Evolutionary conservation across 2,329 filamentous ascomycete genomes (phyloP).

Genomic region (Cryphonectria parasitica): DNA sequence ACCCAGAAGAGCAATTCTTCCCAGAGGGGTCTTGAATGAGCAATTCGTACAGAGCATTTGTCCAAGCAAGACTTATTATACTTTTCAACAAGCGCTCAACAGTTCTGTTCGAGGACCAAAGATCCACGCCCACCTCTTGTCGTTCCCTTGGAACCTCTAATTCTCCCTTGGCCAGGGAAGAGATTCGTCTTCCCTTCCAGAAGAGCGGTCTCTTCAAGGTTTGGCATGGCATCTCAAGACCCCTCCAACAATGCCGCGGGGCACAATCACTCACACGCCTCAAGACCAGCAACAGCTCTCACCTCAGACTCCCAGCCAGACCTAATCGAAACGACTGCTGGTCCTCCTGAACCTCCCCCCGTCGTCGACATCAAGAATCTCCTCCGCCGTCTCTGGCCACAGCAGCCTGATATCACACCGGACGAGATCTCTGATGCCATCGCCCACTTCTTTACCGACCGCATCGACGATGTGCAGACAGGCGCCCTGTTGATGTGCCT

Average conservation of each 20-base stretch:
- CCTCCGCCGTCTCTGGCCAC: conserved; percentile 69
- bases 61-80: neutral
- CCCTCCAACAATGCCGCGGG: neutral
- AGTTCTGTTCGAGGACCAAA: neutral
- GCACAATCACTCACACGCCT: neutral
- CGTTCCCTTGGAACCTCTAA: neutral
- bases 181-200: neutral
- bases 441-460: conserved; percentile 88
- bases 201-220: neutral
- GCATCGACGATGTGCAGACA: conserved; percentile 84
- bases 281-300: neutral
- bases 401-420: conserved; percentile 62
- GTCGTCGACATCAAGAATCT: conserved; percentile 69
- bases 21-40: neutral
- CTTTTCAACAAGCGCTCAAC: neutral
- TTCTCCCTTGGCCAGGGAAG: neutral
- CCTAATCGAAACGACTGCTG: conserved; percentile 22
- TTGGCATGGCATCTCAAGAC: neutral
- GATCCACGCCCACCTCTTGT: neutral
- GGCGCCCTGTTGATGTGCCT: conserved; percentile 86
- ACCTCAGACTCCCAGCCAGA: conserved; percentile 22
- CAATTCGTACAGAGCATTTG: neutral
- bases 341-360: conserved; percentile 28
- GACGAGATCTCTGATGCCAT: conserved; percentile 89
- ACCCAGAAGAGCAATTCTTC: conserved; percentile 8